Evolutionary conservation across 2,329 filamentous ascomycete species (phyloP).

Genomic region (Exserohilum turcica): DNA sequence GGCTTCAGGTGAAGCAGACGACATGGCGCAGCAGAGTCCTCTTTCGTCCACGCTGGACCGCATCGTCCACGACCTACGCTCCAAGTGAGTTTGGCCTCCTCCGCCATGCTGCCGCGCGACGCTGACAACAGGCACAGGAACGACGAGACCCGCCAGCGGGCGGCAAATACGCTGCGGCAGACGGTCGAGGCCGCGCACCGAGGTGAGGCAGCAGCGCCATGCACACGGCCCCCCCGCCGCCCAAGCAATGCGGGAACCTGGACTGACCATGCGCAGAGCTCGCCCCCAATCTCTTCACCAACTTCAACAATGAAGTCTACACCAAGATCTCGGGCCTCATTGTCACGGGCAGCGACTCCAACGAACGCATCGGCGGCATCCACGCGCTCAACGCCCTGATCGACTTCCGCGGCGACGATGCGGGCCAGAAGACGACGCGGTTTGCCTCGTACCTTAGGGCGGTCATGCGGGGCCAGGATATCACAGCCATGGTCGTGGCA

Average conservation of each 20-base stretch:
- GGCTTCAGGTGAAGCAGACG: constrained; percentile 45
- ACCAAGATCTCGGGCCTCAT: constrained; percentile 73
- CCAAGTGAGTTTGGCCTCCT: constrained; percentile 51
- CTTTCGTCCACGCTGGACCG: constrained; percentile 53
- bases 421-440: constrained; percentile 88
- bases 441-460: constrained; percentile 90
- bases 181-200: constrained; percentile 53
- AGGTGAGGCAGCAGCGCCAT: constrained; percentile 43
- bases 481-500: constrained; percentile 86
- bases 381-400: constrained; percentile 91
- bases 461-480: constrained; percentile 88
- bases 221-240: constrained; percentile 20
- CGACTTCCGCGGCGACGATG: constrained; percentile 94
- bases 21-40: constrained; percentile 45
- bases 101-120: not conserved
- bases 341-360: constrained; percentile 81
- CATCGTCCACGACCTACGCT: constrained; percentile 63
- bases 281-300: constrained; percentile 75
- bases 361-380: constrained; percentile 88
- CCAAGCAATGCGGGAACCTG: constrained; percentile 22
- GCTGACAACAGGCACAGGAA: constrained; percentile 47
- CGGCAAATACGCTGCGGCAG: constrained; percentile 51
- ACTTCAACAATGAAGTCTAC: constrained; percentile 71
- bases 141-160: constrained; percentile 52
- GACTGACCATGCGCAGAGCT: constrained; percentile 64